Evolutionary conservation across 768 basidiomycete genomes (phyloP).

Genomic region (Termitomyces sp.): DNA sequence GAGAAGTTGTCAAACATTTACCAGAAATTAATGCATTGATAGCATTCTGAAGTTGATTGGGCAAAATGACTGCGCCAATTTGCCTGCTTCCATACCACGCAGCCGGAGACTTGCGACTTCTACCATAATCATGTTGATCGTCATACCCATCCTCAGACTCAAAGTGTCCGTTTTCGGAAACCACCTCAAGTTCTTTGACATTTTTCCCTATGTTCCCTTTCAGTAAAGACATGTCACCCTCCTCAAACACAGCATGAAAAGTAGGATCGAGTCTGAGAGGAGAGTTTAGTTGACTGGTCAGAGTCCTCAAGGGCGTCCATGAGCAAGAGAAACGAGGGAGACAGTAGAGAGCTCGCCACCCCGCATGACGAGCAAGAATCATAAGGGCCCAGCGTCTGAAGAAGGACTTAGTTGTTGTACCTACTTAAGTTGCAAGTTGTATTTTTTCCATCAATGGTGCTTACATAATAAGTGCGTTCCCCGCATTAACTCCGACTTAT

Average conservation of each 20-base stretch:
- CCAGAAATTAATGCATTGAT: constrained; percentile 67
- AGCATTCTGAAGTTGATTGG: constrained; percentile 61
- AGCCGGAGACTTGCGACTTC: constrained; percentile 66
- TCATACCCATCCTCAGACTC: constrained; percentile 26
- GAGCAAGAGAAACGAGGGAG: not conserved
- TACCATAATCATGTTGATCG: constrained; percentile 20
- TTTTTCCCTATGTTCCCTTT: constrained; percentile 23
- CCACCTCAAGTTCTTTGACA: constrained; percentile 52
- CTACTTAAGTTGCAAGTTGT: too few relatives aligned
- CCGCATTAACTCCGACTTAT: too few relatives aligned
- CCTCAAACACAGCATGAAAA: constrained; percentile 53
- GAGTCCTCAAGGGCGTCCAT: not conserved
- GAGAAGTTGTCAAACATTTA: constrained; percentile 21
- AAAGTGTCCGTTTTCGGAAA: constrained; percentile 29
- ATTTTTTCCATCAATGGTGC: not conserved
- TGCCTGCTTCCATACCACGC: constrained; percentile 73
- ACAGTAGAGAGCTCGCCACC: not conserved
- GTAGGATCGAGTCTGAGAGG: constrained; percentile 63
- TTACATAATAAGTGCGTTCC: constrained; percentile 4
- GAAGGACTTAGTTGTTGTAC: not conserved
- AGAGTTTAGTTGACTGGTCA: constrained; percentile 45
- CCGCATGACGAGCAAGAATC: constrained; percentile 11
- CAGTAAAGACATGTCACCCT: constrained; percentile 63
- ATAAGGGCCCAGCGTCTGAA: constrained; percentile 1
- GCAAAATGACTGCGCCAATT: constrained; percentile 67